A percentile compares a stretch with the other conserved stretches of the same genome.
phyloP scores from a whole-genome alignment of 164 flowering plant genomes.

The Akebia trifoliata region DNA sequence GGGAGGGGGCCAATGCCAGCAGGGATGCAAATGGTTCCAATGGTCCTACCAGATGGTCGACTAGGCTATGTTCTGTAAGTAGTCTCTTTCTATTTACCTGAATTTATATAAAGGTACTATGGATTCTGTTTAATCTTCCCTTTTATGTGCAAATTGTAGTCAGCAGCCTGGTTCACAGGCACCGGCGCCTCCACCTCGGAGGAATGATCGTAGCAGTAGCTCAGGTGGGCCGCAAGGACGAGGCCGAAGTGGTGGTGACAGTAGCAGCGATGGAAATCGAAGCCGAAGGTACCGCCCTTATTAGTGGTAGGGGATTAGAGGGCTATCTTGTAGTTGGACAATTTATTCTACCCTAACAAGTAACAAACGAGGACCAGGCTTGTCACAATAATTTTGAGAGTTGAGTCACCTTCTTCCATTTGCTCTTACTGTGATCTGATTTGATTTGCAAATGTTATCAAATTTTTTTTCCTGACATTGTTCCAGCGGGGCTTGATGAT shows the following conservation, averaged over 20 bases:
- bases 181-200: conserved; percentile 46
- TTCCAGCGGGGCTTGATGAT: no score
- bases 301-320: conserved; percentile 32
- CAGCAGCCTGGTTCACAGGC: conserved; percentile 89
- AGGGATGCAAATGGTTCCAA: conserved; percentile 98
- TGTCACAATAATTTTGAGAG: no score
- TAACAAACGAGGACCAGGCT: neutral
- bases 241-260: conserved; percentile 39
- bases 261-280: conserved; percentile 56
- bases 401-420: no score
- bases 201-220: conserved; percentile 51
- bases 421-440: no score
- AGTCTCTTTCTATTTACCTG: neutral
- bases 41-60: conserved; percentile 98
- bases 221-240: conserved; percentile 51
- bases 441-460: no score
- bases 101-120: neutral
- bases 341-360: conserved; percentile 18
- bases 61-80: conserved; percentile 99
- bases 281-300: conserved; percentile 80
- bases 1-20: conserved; percentile 96
- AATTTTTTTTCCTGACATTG: no score
- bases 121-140: neutral
- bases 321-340: no score
- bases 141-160: conserved; percentile 32